Evolutionary conservation across 495 filamentous ascomycete species (phyloP), one percentile per base, ranked within the genome.

Genomic region (Penicillium cataractarum): DNA sequence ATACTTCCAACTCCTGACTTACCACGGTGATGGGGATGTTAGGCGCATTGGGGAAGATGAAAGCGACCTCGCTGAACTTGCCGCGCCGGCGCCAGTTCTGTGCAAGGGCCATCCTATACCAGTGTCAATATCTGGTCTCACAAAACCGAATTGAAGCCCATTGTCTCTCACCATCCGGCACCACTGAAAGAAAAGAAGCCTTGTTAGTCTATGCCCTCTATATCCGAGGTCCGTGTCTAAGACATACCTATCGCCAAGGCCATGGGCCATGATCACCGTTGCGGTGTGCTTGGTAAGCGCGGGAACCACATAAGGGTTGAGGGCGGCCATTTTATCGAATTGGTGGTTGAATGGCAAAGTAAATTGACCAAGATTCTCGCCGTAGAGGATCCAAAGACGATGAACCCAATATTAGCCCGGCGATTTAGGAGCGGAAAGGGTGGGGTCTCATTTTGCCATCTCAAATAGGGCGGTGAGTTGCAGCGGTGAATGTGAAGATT

Each of bases 21-120:
- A 93, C 92, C 65, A 89, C 79, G 39, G 92, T 93, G 71, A 99
- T 92, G 27, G 94, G 92, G 54, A 97, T 96, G 19, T 68, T 75
- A 6, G 94, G 92, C n/a, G 95, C 95, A 79, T 96, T 92, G 7
- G 95, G 95, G 74, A 99, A 89, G 65, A 99, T 85, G 77, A 97
- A 99, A 62, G 90, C 83, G 68, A 95, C 90, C 77, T 97, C 91
- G 51, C 93, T 86, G 71, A 97, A 95, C 65, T 90, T 90, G 67
- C 86, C 83, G 21, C 91, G 85, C 9, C 89, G 84, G 55, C 94
- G 90, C 87, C 89, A 98, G 79, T 95, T 94, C 80, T 97, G 91
- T 33, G 93, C 91, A 12, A 96, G 83, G 10, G 78, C 83, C 50
- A 89, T 82, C 89, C 89, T 90, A 60, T 52, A 26, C 1, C 26